Conservation (phyloP, 2,329 filamentous ascomycete species). For the Fusarium continuum region DNA sequence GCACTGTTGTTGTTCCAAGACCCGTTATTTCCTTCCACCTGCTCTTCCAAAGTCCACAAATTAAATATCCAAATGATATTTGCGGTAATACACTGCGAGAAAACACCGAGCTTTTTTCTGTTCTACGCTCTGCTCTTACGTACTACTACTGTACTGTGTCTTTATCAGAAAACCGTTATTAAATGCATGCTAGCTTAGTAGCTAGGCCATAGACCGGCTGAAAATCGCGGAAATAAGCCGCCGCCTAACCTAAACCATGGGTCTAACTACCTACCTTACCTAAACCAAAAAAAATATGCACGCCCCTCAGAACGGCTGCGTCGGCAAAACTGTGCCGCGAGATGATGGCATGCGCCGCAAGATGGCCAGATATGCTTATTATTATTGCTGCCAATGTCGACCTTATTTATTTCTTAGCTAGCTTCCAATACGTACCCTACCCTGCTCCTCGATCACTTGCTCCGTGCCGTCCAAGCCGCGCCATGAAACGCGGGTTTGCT, state of each 20-base stretch:
- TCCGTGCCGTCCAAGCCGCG: slow-evolving; percentile 30
- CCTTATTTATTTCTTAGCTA: neutral
- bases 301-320: slow-evolving; percentile 41
- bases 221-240: slow-evolving; percentile 23
- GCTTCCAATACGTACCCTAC: neutral
- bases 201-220: no score
- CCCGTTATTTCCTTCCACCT: slow-evolving; percentile 19
- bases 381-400: slow-evolving; percentile 19
- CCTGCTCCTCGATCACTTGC: neutral
- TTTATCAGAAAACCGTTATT: no score
- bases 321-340: slow-evolving; percentile 40
- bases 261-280: neutral
- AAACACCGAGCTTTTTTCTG: slow-evolving; percentile 7
- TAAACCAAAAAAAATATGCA: no score
- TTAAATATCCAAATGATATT: neutral
- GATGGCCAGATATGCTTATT: slow-evolving; percentile 46
- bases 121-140: no score
- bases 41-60: slow-evolving; percentile 11
- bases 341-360: slow-evolving; percentile 43
- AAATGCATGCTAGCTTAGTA: no score
- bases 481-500: slow-evolving; percentile 25
- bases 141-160: no score
- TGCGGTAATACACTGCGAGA: neutral
- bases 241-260: slow-evolving; percentile 1
- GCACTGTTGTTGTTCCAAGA: slow-evolving; percentile 34